phyloP scores from a whole-genome alignment of 2,329 filamentous ascomycete species.

The Drechslerella stenobrocha region DNA sequence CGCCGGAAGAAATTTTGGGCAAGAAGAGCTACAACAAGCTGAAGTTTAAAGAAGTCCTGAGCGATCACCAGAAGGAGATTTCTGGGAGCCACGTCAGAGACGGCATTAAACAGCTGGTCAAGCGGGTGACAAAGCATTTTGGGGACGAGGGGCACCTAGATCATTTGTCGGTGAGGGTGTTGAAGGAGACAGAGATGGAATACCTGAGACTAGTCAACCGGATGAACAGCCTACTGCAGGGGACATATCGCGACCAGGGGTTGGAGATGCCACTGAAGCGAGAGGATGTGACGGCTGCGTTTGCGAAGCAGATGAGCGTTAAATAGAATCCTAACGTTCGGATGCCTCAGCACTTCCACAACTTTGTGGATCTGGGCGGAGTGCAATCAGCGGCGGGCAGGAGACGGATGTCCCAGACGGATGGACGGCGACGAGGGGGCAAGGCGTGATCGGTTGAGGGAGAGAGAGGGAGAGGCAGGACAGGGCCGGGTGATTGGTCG shows the following conservation, averaged over 20 bases:
- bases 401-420: constrained; percentile 12
- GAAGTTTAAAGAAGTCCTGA: constrained; percentile 81
- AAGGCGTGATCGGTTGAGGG: neutral
- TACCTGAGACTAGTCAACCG: constrained; percentile 63
- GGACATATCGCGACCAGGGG: constrained; percentile 52
- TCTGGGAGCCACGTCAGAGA: constrained; percentile 76
- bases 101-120: constrained; percentile 84
- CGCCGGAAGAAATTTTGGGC: constrained; percentile 67
- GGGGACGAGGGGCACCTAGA: constrained; percentile 78
- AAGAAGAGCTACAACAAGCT: constrained; percentile 81
- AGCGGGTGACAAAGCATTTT: constrained; percentile 96
- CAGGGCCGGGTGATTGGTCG: no score
- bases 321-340: constrained; percentile 49
- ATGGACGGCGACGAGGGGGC: constrained; percentile 6
- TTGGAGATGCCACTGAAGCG: constrained; percentile 52
- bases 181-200: constrained; percentile 64
- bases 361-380: constrained; percentile 39
- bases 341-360: constrained; percentile 46
- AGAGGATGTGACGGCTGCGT: constrained; percentile 52
- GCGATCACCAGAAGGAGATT: constrained; percentile 67
- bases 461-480: no score
- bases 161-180: constrained; percentile 65
- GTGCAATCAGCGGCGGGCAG: constrained; percentile 25
- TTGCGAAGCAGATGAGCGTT: constrained; percentile 52
- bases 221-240: constrained; percentile 56